These are phyloP conservation scores for Cyathus striatus DNA, from an alignment of 768 basidiomycete genomes.

Conservation along the genomic window DNA sequence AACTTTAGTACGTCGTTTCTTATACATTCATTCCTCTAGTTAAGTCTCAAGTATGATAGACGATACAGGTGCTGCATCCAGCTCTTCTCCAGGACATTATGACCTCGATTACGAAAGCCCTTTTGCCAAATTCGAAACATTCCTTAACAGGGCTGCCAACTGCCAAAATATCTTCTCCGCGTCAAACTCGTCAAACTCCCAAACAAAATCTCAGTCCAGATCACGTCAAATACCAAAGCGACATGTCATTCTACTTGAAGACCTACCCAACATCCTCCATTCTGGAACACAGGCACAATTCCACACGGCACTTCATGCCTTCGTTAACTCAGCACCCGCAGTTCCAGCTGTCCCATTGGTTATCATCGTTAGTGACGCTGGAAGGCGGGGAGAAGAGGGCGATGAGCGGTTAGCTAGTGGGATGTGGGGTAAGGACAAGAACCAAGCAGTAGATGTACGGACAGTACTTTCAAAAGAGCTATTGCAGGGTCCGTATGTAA, in stretches of 20 bases:
- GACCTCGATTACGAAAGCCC: constrained; percentile 36
- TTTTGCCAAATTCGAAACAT: constrained; percentile 70
- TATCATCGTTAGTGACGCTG: constrained; percentile 79
- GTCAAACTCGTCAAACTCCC: constrained; percentile 6
- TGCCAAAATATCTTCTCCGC: constrained; percentile 49
- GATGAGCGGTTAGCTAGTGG: constrained; percentile 38
- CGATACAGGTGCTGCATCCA: not conserved
- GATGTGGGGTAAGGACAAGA: constrained; percentile 38
- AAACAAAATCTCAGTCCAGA: not conserved
- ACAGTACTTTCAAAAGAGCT: constrained; percentile 68
- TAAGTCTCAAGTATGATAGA: not conserved
- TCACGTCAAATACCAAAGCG: constrained; percentile 19
- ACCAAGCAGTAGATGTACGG: constrained; percentile 52
- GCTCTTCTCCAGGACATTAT: constrained; percentile 5
- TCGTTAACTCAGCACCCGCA: constrained; percentile 36
- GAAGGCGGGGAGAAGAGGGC: constrained; percentile 64
- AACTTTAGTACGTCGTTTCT: constrained; percentile 12
- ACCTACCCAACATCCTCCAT: constrained; percentile 88
- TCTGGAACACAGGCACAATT: constrained; percentile 62
- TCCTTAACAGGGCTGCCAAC: constrained; percentile 62
- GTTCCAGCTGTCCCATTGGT: constrained; percentile 60
- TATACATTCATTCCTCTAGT: not conserved
- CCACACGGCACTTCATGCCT: constrained; percentile 59
- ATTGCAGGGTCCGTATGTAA: constrained; percentile 66
- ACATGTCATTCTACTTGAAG: constrained; percentile 77